Evolutionary conservation across 108 stramenopile species (phyloP), one percentile per base, ranked within the genome.

Genomic region (Mediolabrus comicus): DNA sequence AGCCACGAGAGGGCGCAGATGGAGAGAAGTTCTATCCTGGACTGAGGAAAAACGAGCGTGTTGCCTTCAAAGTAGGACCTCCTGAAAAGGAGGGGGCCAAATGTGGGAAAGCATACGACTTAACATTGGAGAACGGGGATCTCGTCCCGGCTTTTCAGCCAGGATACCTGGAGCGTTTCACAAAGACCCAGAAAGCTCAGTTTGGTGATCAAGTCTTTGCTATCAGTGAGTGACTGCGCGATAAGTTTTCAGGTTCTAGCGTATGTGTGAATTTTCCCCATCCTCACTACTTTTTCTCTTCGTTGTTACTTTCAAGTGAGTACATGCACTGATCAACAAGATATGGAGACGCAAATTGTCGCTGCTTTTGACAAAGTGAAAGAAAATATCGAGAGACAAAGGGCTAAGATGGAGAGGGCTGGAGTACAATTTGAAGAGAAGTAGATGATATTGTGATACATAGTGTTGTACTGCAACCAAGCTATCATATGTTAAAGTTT

Each of bases 321-420:
- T 31, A 53, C 63, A 10, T 53, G 53, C 35, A 46, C 41, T 30
- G 72, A 73, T 57, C 72, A 64, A 41, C 25, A 46, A 19, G 72
- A 73, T 53, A 64, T 73, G 72, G 72, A 73, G 30, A 65, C 28
- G 2, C 63, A 38, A 35, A 64, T 73, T 46, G 72, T 73, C 19
- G 39, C 52, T 33, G 63, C 72, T 11, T 73, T 59, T 29, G 72
- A 73, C 24, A 35, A 36, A 55, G 55, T 32, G 7, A 64, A 55
- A 38, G 36, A 57, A 19, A 32, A 26, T 28, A 65, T 73, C 51
- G 41, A 31, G 28, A 65, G 27, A n/a, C 60, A 55, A 13, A 51
- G 54, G 46, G 71, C 32, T 2, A 55, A 39, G 62, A 36, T 72
- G 7, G 35, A 72, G 28, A 72, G 46, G 22, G 46, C 46, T 49